Conservation (phyloP, 441 rosid genomes). For the Erysimum cheiri region DNA sequence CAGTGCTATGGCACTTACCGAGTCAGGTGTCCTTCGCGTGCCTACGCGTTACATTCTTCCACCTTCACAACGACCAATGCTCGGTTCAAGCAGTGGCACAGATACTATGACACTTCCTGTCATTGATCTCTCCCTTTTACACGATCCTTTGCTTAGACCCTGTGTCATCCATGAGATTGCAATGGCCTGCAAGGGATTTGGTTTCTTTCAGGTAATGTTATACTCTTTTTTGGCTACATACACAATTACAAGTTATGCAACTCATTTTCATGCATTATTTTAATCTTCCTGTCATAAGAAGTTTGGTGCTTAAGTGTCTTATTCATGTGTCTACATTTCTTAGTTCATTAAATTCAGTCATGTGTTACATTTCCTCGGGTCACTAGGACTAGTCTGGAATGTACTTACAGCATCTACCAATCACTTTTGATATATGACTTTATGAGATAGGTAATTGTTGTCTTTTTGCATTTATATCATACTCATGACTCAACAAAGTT, state of each 20-base stretch:
- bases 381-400: conserved; percentile 11
- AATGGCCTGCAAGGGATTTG: conserved; percentile 44
- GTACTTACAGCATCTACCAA: not conserved
- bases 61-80: conserved; percentile 42
- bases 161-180: conserved; percentile 37
- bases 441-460: conserved; percentile 17
- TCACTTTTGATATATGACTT: not conserved
- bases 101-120: conserved; percentile 34
- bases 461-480: conserved; percentile 24
- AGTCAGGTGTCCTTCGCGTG: conserved; percentile 31
- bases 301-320: conserved; percentile 29
- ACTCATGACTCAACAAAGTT: conserved; percentile 29
- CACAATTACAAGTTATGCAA: not conserved
- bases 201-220: conserved; percentile 45
- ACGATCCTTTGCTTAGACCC: conserved; percentile 36
- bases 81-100: conserved; percentile 3
- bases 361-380: conserved; percentile 32
- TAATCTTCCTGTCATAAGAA: not conserved
- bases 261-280: not conserved
- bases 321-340: conserved; percentile 50
- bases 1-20: conserved; percentile 39
- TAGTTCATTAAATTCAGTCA: conserved; percentile 43
- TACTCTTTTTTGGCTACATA: conserved; percentile 2
- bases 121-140: conserved; percentile 39
- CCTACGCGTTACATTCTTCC: conserved; percentile 45